Percentiles rank a stretch among this genome's conserved stretches.
Conservation (phyloP, 257 asterid species). For the Jacaranda mimosifolia region DNA sequence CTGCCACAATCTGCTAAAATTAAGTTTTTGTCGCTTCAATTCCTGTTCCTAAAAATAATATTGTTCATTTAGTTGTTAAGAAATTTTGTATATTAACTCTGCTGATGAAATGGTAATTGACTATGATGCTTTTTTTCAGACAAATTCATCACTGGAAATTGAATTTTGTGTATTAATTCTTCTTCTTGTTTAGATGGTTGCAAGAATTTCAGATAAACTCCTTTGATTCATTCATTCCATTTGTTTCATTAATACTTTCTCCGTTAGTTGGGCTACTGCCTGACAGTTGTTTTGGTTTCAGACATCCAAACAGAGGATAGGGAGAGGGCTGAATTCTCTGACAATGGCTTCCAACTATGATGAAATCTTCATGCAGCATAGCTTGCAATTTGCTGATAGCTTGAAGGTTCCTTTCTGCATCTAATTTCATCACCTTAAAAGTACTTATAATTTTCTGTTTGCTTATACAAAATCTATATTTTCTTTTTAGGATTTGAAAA, state of each 20-base stretch:
- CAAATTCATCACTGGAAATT: no score
- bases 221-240: no score
- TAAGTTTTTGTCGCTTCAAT: neutral
- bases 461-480: neutral
- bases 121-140: no score
- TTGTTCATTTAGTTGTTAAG: no score
- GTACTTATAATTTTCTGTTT: neutral
- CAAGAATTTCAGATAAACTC: no score
- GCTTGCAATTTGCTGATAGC: constrained; percentile 59
- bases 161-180: no score
- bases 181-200: no score
- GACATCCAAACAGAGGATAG: constrained; percentile 22
- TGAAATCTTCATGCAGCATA: constrained; percentile 56
- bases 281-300: neutral
- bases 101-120: no score
- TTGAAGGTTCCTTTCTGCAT: constrained; percentile 47
- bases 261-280: no score
- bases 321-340: neutral
- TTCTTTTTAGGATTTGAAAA: constrained; percentile 62
- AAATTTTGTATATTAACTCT: no score
- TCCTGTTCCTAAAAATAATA: neutral
- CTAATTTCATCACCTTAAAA: neutral
- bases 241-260: no score
- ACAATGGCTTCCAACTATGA: constrained; percentile 52
- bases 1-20: neutral